Evolutionary conservation across 2,329 filamentous ascomycete genomes (phyloP), one percentile per base, ranked within the genome.

Genomic region (Fusarium coicis): DNA sequence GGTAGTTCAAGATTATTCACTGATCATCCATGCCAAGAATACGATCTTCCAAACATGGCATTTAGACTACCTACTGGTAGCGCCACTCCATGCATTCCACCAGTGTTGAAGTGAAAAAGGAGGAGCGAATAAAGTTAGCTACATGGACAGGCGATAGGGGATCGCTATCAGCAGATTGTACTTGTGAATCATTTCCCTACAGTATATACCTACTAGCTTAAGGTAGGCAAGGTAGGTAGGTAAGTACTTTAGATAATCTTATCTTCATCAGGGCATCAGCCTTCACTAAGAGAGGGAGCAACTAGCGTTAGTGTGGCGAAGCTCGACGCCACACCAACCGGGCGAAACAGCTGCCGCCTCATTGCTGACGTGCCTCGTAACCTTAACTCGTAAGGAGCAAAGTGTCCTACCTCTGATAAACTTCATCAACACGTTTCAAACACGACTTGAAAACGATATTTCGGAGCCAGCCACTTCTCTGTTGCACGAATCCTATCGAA

Each of bases 281-380:
- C 37, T 39, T 52, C 53, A 46, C 40, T 9, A n/a, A 49, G 16
- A 49, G 44, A 53, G 52, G 26, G 52, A 63, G 42, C 34, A 32
- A 42, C 54, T 57, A 54, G 32, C 76, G 74, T 77, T 59, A 52
- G 40, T 78, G 76, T 77, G 76, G 76, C 76, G 74, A 50, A 66
- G 71, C 65, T 73, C 42, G 32, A 58, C 66, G 66, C 70, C 74
- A 74, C 74, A 76, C 65, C 68, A 74, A 61, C 63, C 59, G 44
- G 68, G 63, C 65, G 73, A 72, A 74, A 77, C 73, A 76, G 74
- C 70, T 74, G 73, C 69, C 74, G 70, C 76, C 76, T 78, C 74
- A 71, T 39, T 72, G 74, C 75, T 76, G 74, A 76, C 76, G 72
- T 75, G 75, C 75, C 64, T 68, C 58, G 56, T 49, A 69, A 74